Conservation (phyloP, 2,329 filamentous ascomycete genomes). For the Verticillium dahliae region DNA sequence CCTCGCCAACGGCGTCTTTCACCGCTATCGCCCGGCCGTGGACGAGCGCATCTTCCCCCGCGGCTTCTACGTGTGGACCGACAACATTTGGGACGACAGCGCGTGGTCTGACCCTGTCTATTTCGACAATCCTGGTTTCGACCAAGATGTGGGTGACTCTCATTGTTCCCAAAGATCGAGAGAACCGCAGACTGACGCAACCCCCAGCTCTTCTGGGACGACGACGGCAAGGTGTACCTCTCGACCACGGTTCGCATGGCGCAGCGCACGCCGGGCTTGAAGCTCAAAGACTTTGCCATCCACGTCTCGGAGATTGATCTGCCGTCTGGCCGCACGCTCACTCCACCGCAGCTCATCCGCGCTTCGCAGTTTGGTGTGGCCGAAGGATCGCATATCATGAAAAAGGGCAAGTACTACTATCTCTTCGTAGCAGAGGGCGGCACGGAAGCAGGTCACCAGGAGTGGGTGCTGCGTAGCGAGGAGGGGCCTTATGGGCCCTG, state of each 20-base stretch:
- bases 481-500: slow-evolving; percentile 38
- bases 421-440: slow-evolving; percentile 33
- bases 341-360: slow-evolving; percentile 24
- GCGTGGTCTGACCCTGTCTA: slow-evolving; percentile 48
- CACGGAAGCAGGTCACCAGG: slow-evolving; percentile 41
- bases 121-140: slow-evolving; percentile 47
- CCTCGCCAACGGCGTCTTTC: slow-evolving; percentile 36
- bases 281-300: slow-evolving; percentile 45
- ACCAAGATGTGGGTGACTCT: slow-evolving; percentile 35
- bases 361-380: slow-evolving; percentile 31
- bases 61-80: slow-evolving; percentile 47
- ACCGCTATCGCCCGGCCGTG: slow-evolving; percentile 28
- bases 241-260: slow-evolving; percentile 31
- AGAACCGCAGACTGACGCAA: slow-evolving; percentile 1
- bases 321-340: slow-evolving; percentile 30
- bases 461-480: slow-evolving; percentile 42
- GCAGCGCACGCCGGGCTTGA: slow-evolving; percentile 26
- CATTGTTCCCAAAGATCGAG: slow-evolving; percentile 4
- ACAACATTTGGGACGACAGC: slow-evolving; percentile 42
- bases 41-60: slow-evolving; percentile 42
- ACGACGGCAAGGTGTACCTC: slow-evolving; percentile 41
- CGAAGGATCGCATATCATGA: slow-evolving; percentile 34
- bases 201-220: slow-evolving; percentile 36
- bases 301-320: slow-evolving; percentile 37
- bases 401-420: slow-evolving; percentile 26